These are phyloP conservation scores for Microthyrium microscopicum DNA, from an alignment of 2,329 filamentous ascomycete species.

Conservation along the genomic window DNA sequence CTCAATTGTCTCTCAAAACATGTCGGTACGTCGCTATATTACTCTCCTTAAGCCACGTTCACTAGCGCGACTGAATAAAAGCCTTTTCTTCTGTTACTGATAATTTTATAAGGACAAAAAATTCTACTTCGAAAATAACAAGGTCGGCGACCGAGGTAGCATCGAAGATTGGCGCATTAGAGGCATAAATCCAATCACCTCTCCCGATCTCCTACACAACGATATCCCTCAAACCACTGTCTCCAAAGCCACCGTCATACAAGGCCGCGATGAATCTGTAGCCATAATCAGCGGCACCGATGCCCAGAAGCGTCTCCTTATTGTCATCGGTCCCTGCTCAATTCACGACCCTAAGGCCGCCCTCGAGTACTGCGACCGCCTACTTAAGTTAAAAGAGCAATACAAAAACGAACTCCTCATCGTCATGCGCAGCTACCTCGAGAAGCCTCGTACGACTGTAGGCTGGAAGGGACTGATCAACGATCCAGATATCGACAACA, in stretches of 20 bases:
- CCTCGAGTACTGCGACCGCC: constrained; percentile 77
- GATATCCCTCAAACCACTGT: constrained; percentile 51
- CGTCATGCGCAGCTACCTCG: constrained; percentile 94
- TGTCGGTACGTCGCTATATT: too few species aligned
- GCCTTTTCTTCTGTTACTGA: neutral
- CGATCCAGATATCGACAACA: constrained; percentile 95
- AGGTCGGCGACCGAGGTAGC: constrained; percentile 30
- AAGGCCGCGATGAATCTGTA: constrained; percentile 42
- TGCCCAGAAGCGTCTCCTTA: constrained; percentile 41
- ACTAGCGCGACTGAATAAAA: too few species aligned
- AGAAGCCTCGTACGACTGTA: constrained; percentile 95
- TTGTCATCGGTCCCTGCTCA: constrained; percentile 89
- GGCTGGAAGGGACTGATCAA: constrained; percentile 99
- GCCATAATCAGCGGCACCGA: constrained; percentile 44
- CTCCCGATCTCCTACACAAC: constrained; percentile 87
- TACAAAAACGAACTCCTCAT: constrained; percentile 81
- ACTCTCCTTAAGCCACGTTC: too few species aligned
- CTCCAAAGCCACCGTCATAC: constrained; percentile 38
- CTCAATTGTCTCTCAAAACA: too few species aligned
- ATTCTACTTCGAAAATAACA: constrained; percentile 34
- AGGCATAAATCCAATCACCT: constrained; percentile 84
- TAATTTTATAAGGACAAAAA: constrained; percentile 11
- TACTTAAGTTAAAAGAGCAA: constrained; percentile 70
- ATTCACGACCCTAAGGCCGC: constrained; percentile 90
- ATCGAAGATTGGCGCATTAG: constrained; percentile 41